Conservation (phyloP, 2,329 filamentous ascomycete species). For the Canariomyces notabilis region DNA sequence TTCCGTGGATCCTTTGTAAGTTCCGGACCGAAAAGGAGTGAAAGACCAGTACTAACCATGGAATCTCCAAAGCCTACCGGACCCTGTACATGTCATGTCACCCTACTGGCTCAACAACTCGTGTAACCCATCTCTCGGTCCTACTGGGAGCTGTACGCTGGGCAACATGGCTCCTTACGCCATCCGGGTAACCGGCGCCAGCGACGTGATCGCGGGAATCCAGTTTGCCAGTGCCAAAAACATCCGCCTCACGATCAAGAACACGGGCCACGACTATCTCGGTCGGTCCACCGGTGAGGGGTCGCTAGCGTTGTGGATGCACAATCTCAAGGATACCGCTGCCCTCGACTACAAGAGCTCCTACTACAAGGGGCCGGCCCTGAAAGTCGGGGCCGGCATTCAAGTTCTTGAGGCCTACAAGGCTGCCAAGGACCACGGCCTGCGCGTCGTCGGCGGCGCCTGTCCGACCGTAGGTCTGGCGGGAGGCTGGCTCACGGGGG, state of each 20-base stretch:
- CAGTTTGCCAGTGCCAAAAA: conserved; percentile 22
- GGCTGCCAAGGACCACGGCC: background rate
- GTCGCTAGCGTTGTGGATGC: conserved; percentile 13
- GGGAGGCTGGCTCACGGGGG: conserved; percentile 13
- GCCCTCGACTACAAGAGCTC: conserved; percentile 1
- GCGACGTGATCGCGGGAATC: conserved; percentile 4
- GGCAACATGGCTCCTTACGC: conserved; percentile 4
- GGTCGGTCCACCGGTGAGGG: conserved; percentile 4
- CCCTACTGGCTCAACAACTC: no score
- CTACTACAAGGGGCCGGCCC: conserved; percentile 5
- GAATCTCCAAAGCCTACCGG: no score
- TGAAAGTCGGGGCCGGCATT: conserved; percentile 14
- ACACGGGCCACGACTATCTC: conserved; percentile 38
- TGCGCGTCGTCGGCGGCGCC: conserved; percentile 4
- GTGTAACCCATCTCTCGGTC: no score
- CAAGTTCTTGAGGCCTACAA: conserved; percentile 2
- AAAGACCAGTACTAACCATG: no score
- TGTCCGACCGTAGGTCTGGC: conserved; percentile 16
- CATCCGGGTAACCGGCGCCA: conserved; percentile 6
- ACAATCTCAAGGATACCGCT: conserved; percentile 8
- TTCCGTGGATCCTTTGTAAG: no score
- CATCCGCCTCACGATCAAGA: conserved; percentile 37
- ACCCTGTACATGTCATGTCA: no score
- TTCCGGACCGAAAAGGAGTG: no score
- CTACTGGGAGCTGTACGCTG: no score